Evolutionary conservation across 2,329 filamentous ascomycete species (phyloP).

Genomic region (Annulohypoxylon truncatum): DNA sequence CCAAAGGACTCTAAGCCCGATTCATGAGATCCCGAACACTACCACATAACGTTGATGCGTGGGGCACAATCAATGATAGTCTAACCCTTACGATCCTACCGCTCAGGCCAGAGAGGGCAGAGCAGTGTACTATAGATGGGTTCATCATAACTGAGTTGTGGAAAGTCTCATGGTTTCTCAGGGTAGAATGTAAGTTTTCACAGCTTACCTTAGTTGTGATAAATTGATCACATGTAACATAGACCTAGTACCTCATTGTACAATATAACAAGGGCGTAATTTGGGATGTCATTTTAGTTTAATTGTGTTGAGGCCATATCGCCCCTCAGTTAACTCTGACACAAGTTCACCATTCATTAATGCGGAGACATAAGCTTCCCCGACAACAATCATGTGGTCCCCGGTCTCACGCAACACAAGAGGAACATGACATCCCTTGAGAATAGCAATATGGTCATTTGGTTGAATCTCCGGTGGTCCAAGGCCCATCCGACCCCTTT

Average conservation of each 20-base stretch:
- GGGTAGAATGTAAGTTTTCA: background rate
- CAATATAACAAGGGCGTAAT: background rate
- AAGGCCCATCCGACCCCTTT: constrained; percentile 23
- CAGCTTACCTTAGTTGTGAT: background rate
- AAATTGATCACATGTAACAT: background rate
- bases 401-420: constrained; percentile 9
- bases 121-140: too few species aligned
- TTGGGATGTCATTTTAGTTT: constrained; percentile 2
- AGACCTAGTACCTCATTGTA: background rate
- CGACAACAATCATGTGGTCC: constrained; percentile 16
- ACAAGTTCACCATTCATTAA: constrained; percentile 23
- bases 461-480: constrained; percentile 20
- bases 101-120: too few species aligned
- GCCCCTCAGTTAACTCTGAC: constrained; percentile 8
- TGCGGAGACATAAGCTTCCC: constrained; percentile 20
- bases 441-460: constrained; percentile 7
- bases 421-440: constrained; percentile 27
- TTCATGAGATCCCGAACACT: background rate
- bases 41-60: background rate
- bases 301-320: background rate
- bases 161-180: constrained; percentile 44
- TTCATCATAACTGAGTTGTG: too few species aligned
- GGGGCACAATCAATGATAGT: too few species aligned
- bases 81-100: too few species aligned
- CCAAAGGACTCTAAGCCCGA: background rate